Base-by-base conservation (phyloP, 768 basidiomycete species). In the Multifurca ochricompacta region DNA sequence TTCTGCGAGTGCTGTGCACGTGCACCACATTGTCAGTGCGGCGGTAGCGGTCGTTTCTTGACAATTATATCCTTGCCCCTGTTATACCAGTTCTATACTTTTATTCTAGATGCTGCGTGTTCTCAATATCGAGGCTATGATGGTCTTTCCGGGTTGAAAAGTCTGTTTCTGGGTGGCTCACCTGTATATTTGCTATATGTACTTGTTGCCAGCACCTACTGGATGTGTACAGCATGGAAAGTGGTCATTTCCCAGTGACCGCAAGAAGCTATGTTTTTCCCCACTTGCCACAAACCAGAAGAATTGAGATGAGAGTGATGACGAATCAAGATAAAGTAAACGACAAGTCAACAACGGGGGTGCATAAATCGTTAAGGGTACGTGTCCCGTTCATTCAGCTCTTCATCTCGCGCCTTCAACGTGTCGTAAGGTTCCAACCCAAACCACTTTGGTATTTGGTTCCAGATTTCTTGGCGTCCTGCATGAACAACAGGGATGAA, bases 381-480 rank as follows among this genome's bases (percentile, higher is more conserved):
- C 36, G 35, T 25, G 36, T 56, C 55, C 2, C 55, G 50, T 41
- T 57, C 50, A 42, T 57, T 57, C 32, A 57, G 56, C 13, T 57
- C 56, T 16, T 47, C 56, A n/a, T 57, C 56, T 35, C 56, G 56
- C 21, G 45, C 56, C 28, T 42, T 57, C 56, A 57, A 37, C 6
- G 46, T 39, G 8, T 35, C 32, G 9, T 52, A 57, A 10, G 45
- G 19, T 6, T 57, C 56, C 19, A 57, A 30, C 45, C 32, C 56
- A 36, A 87, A 87, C 83, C 83, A 87, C 37, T 65, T 66, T 10
- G 84, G 83, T 35, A 87, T 69, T 58, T 73, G 60, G 8, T 60
- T 64, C 85, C 85, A 87, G 34, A 83, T 78, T 60, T 80, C 80
- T 65, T 77, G 74, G 55, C 83, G 65, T 45, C 81, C 79, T 36